Percentiles rank a stretch among this genome's conserved stretches.
Conservation (phyloP, 139 green algal genomes). For the Asterochloris sp. region DNA sequence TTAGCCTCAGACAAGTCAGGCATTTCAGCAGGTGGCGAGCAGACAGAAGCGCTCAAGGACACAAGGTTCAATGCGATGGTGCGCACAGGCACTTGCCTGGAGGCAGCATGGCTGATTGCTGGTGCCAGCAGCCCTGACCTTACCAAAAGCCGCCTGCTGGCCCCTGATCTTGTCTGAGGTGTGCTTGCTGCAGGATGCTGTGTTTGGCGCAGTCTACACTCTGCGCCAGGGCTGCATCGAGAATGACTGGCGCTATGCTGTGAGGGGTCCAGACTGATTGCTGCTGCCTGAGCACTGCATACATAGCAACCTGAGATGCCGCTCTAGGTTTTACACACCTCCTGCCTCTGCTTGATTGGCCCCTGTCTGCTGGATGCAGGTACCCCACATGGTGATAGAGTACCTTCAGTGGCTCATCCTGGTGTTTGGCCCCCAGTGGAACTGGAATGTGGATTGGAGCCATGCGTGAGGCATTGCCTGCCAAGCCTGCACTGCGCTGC, state of each 20-base stretch:
- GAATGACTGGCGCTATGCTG: neutral
- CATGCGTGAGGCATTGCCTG: neutral
- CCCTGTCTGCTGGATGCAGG: neutral
- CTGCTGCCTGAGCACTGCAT: too few relatives aligned
- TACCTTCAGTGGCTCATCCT: conserved; percentile 13
- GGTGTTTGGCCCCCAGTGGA: conserved; percentile 10
- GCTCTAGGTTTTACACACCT: too few relatives aligned
- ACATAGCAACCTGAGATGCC: too few relatives aligned
- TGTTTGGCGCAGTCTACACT: conserved; percentile 7
- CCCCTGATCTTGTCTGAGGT: neutral
- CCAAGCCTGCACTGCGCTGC: too few relatives aligned
- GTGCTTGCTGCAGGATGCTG: conserved; percentile 1
- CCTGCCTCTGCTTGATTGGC: too few relatives aligned
- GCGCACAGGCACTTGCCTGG: neutral
- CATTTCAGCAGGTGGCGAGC: neutral
- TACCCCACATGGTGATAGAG: conserved; percentile 4
- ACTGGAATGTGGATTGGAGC: conserved; percentile 11
- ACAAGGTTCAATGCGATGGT: neutral
- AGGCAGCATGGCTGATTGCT: neutral
- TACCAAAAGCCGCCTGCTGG: too few relatives aligned
- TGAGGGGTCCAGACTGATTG: too few relatives aligned
- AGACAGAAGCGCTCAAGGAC: neutral
- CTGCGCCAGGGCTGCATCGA: conserved; percentile 3
- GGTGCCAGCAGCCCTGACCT: neutral
- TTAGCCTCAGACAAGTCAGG: neutral